Percentiles rank a stretch among this genome's conserved stretches.
phyloP scores from a whole-genome alignment of 306 rosid species.

The Amphicarpaea edgeworthii region DNA sequence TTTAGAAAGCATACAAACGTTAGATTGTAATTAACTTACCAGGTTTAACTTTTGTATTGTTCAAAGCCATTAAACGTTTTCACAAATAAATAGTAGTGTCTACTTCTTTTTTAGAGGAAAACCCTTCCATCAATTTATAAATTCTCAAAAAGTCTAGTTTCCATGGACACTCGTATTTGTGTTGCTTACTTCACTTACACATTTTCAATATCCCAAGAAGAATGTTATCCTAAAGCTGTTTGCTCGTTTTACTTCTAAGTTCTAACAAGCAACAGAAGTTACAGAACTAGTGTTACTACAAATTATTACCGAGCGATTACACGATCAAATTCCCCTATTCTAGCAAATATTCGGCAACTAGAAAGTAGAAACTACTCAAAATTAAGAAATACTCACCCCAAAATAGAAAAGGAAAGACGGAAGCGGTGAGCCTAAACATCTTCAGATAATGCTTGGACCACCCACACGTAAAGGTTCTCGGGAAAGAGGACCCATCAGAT shows the following conservation, averaged over 20 bases:
- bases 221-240: not conserved
- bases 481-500: not conserved
- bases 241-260: not conserved
- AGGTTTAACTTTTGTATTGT: too few relatives aligned
- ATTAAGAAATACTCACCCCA: constrained; percentile 3
- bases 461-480: not conserved
- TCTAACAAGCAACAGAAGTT: not conserved
- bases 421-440: not conserved
- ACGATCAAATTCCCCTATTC: not conserved
- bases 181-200: not conserved
- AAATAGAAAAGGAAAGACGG: not conserved
- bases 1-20: too few relatives aligned
- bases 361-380: not conserved
- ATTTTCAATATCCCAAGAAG: not conserved
- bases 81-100: too few relatives aligned
- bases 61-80: too few relatives aligned
- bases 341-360: not conserved
- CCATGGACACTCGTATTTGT: too few relatives aligned
- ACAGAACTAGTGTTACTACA: not conserved
- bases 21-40: too few relatives aligned
- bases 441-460: too few relatives aligned
- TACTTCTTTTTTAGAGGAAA: not conserved
- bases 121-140: constrained; percentile 1
- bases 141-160: not conserved
- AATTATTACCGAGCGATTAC: not conserved